Evolutionary conservation across 2,329 filamentous ascomycete species (phyloP), one percentile per base, ranked within the genome.

Genomic region (Arthroderma sp.): DNA sequence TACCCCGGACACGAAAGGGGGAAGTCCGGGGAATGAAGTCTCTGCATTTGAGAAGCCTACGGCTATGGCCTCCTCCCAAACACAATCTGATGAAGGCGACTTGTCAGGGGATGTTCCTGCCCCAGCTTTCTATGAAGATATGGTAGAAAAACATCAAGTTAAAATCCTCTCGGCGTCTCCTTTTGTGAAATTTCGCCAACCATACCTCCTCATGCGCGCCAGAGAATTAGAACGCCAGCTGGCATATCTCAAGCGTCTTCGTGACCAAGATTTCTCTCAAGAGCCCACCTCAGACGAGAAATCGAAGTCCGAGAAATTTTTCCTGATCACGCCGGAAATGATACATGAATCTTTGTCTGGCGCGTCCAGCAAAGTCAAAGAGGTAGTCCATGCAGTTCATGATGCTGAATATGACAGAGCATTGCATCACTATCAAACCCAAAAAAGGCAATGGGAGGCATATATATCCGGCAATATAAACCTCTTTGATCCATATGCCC

Each of bases 331-430:
- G 60, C 91, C 93, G 0, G 88, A 95, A 64, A 97, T 97, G 91
- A 87, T 98, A 0, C 88, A 95, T 64, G 81, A 86, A 58, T 84
- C 89, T 49, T 83, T 88, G 0, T 85, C 88, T 56, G 85, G 85
- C 64, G 87, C 88, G 2, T 88, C 91, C 0, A 83, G 83, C 47
- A 89, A 95, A 67, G 88, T 96, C 33, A 90, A 91, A 74, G 91
- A 97, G 65, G 89, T 97, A 53, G 75, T 98, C 5, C 90, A 93
- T 68, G 93, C 93, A 21, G 91, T 96, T 11, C 91, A 97, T 70
- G 89, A 96, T 68, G 91, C 91, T 1, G 93, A 98, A 70, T 96
- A 97, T 65, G 91, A 98, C 69, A 95, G 93, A 71, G 91, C 91
- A 1, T 74, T 94, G 35, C 88, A 96, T 71, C 90, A 91, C 64